Evolutionary conservation across 1,139 yeast genomes (phyloP).

Genomic region (Magnusiomyces tetraspermus): DNA sequence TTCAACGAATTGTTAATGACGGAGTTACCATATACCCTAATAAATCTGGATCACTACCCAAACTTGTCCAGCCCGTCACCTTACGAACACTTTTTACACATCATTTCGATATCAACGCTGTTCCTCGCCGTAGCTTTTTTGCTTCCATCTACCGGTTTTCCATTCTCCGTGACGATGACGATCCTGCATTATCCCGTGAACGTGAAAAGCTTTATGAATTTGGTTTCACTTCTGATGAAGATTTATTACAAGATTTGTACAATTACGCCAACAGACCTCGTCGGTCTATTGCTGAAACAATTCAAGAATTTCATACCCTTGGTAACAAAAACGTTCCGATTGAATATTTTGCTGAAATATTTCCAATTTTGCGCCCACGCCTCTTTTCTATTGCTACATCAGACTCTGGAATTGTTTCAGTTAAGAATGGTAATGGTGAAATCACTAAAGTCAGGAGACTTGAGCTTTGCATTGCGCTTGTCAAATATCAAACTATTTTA

Average conservation of each 20-base stretch:
- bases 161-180: constrained; percentile 39
- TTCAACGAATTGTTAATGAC: constrained; percentile 45
- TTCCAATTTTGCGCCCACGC: constrained; percentile 74
- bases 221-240: constrained; percentile 39
- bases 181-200: constrained; percentile 34
- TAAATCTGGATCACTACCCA: too few species aligned
- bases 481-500: constrained; percentile 75
- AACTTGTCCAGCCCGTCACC: constrained; percentile 46
- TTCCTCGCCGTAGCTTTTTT: constrained; percentile 81
- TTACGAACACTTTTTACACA: constrained; percentile 62
- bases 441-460: constrained; percentile 27
- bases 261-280: constrained; percentile 89
- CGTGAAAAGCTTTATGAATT: constrained; percentile 68
- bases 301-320: constrained; percentile 69
- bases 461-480: constrained; percentile 72
- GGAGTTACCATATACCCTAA: not conserved
- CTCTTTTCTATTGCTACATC: constrained; percentile 70
- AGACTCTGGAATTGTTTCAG: constrained; percentile 20
- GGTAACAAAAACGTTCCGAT: constrained; percentile 46
- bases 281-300: constrained; percentile 73
- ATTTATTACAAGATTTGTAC: constrained; percentile 61
- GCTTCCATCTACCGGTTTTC: constrained; percentile 59
- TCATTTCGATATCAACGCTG: constrained; percentile 71
- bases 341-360: constrained; percentile 60
- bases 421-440: not conserved